Evolutionary conservation across 495 filamentous ascomycete species (phyloP).

Genomic region (Melanomma pulvis-pyrius): DNA sequence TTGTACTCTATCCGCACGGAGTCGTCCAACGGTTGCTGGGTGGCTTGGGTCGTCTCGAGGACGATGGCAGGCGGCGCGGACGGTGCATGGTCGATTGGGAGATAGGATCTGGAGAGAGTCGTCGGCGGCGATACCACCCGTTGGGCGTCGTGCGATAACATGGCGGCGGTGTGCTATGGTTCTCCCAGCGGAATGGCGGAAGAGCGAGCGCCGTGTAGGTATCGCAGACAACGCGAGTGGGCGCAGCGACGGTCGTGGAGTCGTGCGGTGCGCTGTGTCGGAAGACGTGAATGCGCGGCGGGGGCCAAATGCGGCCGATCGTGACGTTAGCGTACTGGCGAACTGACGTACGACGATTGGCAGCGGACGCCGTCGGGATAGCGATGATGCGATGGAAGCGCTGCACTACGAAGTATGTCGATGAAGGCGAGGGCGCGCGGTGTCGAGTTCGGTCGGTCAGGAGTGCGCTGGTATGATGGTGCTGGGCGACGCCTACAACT

Average conservation of each 20-base stretch:
- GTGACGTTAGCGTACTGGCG: conserved; percentile 1
- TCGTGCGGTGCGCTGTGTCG: conserved; percentile 24
- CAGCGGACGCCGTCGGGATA: neutral
- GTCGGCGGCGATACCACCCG: conserved; percentile 22
- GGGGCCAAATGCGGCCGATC: conserved; percentile 8
- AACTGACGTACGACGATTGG: conserved; percentile 21
- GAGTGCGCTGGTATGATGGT: conserved; percentile 2
- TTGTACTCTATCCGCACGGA: conserved; percentile 36
- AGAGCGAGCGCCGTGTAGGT: neutral
- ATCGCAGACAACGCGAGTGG: neutral
- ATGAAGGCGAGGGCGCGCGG: conserved; percentile 1
- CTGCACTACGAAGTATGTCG: neutral
- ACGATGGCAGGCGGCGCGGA: conserved; percentile 25
- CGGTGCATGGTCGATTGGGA: conserved; percentile 23
- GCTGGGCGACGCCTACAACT: neutral
- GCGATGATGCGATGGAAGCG: neutral
- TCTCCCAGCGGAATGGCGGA: neutral
- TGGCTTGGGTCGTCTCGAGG: conserved; percentile 7
- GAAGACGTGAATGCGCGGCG: conserved; percentile 23
- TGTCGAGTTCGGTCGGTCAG: conserved; percentile 1
- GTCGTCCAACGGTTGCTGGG: conserved; percentile 23
- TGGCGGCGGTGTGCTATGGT: conserved; percentile 12
- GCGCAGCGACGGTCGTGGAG: conserved; percentile 21
- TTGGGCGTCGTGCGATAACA: conserved; percentile 31
- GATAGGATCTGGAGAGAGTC: conserved; percentile 25